phyloP scores from a whole-genome alignment of 306 rosid genomes.

The Pueraria montana region DNA sequence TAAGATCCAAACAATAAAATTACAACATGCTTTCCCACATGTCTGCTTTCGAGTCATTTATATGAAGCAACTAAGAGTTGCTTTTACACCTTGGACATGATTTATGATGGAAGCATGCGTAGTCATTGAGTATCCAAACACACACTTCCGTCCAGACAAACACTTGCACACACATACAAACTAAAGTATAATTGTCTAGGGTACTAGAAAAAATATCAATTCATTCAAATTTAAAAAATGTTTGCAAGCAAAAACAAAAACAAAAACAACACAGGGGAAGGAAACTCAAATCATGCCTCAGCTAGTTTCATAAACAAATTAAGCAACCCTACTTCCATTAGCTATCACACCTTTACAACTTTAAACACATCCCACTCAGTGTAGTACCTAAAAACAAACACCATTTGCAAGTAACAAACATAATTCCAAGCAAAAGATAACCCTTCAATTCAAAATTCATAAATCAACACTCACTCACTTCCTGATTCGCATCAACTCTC shows the following conservation, averaged over 20 bases:
- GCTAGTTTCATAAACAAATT: constrained; percentile 19
- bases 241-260: not conserved
- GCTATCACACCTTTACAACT: not conserved
- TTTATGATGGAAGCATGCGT: too few relatives aligned
- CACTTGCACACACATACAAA: too few relatives aligned
- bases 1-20: too few relatives aligned
- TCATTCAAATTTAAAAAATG: not conserved
- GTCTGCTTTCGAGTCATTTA: too few relatives aligned
- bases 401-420: not conserved
- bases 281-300: constrained; percentile 19
- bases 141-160: not conserved
- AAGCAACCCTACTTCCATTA: constrained; percentile 16
- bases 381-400: constrained; percentile 9
- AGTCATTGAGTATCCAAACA: not conserved
- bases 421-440: not conserved
- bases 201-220: not conserved
- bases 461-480: not conserved
- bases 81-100: too few relatives aligned
- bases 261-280: not conserved
- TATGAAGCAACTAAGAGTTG: too few relatives aligned
- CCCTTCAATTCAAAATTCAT: not conserved
- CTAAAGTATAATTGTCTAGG: not conserved
- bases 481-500: too few relatives aligned
- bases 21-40: too few relatives aligned
- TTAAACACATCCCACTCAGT: constrained; percentile 7